Conservation (phyloP, 208 protist species). For the Wallacemonas sp. region DNA sequence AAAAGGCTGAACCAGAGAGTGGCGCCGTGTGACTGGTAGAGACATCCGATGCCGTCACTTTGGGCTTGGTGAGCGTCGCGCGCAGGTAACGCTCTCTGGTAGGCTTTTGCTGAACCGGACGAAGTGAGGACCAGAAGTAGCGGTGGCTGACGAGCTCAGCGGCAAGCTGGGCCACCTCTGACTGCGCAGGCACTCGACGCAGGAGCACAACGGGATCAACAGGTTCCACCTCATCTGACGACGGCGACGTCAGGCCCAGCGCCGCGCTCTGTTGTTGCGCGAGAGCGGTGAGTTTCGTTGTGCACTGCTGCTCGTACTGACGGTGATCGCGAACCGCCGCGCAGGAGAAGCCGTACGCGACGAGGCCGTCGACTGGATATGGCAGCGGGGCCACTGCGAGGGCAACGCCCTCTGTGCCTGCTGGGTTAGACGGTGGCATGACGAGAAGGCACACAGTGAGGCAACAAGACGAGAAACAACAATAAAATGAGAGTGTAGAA, state of each 20-base stretch:
- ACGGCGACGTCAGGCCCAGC: too few relatives aligned
- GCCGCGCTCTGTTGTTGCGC: conserved; percentile 3
- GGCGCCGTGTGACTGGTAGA: background rate
- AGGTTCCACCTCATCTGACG: background rate
- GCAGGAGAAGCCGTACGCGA: conserved; percentile 13
- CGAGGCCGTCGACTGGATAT: conserved; percentile 6
- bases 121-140: conserved; percentile 16
- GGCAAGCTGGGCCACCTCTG: background rate
- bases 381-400: background rate
- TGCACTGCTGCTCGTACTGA: conserved; percentile 7
- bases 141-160: conserved; percentile 12
- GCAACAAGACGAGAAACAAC: too few relatives aligned
- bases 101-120: background rate
- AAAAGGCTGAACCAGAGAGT: background rate
- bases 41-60: background rate
- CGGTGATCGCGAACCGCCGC: conserved; percentile 6
- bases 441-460: too few relatives aligned
- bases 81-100: conserved; percentile 25
- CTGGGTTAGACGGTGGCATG: too few relatives aligned
- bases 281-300: background rate
- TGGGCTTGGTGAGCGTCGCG: conserved; percentile 23
- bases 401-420: too few relatives aligned
- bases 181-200: background rate
- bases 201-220: background rate
- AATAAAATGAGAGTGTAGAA: too few relatives aligned